Conservation (phyloP, 192 early-diverging fungal species). For the Geosiphon pyriformis region DNA sequence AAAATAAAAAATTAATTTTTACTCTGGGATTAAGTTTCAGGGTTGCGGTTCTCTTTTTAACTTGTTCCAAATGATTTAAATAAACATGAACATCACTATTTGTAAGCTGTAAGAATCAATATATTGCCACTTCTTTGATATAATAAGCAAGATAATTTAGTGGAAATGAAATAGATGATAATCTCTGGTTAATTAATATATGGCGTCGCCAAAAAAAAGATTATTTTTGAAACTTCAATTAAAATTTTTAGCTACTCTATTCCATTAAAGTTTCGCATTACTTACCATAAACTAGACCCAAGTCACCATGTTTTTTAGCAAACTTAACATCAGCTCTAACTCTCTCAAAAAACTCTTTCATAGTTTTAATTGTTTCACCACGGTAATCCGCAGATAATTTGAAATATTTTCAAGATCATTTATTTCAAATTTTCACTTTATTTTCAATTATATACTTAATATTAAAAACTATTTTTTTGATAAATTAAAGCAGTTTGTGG, state of each 20-base stretch:
- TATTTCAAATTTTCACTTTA: conserved; percentile 11
- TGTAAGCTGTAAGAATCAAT: conserved; percentile 3
- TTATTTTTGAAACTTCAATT: conserved; percentile 10
- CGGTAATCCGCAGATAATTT: not conserved
- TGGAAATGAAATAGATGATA: conserved; percentile 21
- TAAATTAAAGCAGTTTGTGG: conserved; percentile 8
- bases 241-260: conserved; percentile 7
- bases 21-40: conserved; percentile 16
- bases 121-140: conserved; percentile 19
- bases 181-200: conserved; percentile 13
- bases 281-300: conserved; percentile 12
- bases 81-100: conserved; percentile 9
- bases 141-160: conserved; percentile 11
- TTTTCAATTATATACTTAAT: conserved; percentile 13
- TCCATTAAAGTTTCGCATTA: conserved; percentile 14
- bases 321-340: conserved; percentile 9
- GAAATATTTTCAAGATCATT: conserved; percentile 4
- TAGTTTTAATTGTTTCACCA: not conserved
- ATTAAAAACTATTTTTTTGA: not conserved
- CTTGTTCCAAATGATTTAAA: conserved; percentile 17
- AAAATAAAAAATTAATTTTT: conserved; percentile 14
- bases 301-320: conserved; percentile 8
- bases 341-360: conserved; percentile 1
- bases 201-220: conserved; percentile 21
- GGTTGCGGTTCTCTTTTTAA: conserved; percentile 4